A percentile compares a stretch with the other conserved stretches of the same genome.
phyloP scores from a whole-genome alignment of 2,329 filamentous ascomycete species.

The Phoma sp. region DNA sequence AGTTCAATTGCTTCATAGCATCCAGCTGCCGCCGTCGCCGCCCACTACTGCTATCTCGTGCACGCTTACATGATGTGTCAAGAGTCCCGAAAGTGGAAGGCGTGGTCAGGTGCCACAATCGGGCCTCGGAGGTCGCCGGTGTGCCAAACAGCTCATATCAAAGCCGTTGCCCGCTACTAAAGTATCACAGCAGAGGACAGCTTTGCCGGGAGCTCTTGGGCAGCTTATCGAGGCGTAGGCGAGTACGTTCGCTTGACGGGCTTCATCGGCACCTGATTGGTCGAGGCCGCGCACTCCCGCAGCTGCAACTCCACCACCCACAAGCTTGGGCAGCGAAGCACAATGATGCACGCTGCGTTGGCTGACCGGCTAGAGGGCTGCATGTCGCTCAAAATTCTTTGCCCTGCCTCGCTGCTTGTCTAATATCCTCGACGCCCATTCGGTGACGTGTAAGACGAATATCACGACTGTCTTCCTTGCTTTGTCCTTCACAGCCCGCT shows the following conservation, averaged over 20 bases:
- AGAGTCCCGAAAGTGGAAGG: conserved; percentile 15
- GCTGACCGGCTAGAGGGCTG: conserved; percentile 15
- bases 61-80: conserved; percentile 11
- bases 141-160: conserved; percentile 5
- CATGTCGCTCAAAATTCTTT: conserved; percentile 17
- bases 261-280: conserved; percentile 14
- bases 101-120: conserved; percentile 15
- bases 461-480: conserved; percentile 30
- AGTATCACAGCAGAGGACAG: conserved; percentile 1
- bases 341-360: conserved; percentile 17
- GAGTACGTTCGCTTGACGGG: conserved; percentile 16
- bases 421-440: conserved; percentile 8
- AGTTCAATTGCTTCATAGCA: not conserved
- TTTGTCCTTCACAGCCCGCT: conserved; percentile 37
- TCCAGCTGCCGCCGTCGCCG: not conserved
- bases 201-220: not conserved
- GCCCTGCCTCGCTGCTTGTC: conserved; percentile 11
- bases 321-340: conserved; percentile 15
- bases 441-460: conserved; percentile 21
- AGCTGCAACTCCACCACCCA: conserved; percentile 17
- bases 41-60: conserved; percentile 10
- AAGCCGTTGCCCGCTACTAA: conserved; percentile 4
- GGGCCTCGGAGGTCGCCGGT: conserved; percentile 17
- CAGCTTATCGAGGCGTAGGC: conserved; percentile 20
- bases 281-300: conserved; percentile 9